Conservation (phyloP, 2,329 filamentous ascomycete species). For the Alternaria gaisen region DNA sequence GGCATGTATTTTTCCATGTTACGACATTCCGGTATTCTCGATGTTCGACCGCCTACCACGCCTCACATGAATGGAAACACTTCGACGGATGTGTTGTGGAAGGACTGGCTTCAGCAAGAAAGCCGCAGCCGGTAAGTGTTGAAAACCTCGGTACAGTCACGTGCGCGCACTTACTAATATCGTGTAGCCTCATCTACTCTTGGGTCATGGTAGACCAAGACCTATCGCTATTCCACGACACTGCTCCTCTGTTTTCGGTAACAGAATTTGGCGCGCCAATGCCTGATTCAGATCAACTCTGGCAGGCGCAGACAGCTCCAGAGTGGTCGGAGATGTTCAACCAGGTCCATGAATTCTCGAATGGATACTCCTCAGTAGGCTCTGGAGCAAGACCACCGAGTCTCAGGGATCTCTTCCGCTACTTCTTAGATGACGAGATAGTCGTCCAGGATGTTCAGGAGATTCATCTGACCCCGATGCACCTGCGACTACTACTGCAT, state of each 20-base stretch:
- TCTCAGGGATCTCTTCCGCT: constrained; percentile 71
- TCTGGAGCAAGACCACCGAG: constrained; percentile 65
- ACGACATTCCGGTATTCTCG: constrained; percentile 72
- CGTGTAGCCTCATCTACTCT: constrained; percentile 71
- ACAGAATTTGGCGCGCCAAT: constrained; percentile 72
- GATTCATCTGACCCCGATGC: constrained; percentile 62
- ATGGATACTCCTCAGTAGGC: constrained; percentile 63
- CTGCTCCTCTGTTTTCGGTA: constrained; percentile 64
- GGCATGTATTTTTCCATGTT: constrained; percentile 79
- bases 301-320: constrained; percentile 66
- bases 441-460: constrained; percentile 57
- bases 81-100: constrained; percentile 64
- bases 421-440: constrained; percentile 72
- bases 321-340: constrained; percentile 70
- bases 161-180: constrained; percentile 30
- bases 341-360: constrained; percentile 64
- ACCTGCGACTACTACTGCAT: constrained; percentile 73
- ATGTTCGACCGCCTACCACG: constrained; percentile 59
- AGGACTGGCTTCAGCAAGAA: constrained; percentile 71
- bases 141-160: constrained; percentile 27
- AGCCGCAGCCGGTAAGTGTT: constrained; percentile 66
- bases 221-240: constrained; percentile 52
- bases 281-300: constrained; percentile 69
- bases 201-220: constrained; percentile 81
- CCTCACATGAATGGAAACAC: constrained; percentile 56